Evolutionary conservation across 177 flowering plant species (phyloP).

Genomic region (Vitis hybrid): DNA sequence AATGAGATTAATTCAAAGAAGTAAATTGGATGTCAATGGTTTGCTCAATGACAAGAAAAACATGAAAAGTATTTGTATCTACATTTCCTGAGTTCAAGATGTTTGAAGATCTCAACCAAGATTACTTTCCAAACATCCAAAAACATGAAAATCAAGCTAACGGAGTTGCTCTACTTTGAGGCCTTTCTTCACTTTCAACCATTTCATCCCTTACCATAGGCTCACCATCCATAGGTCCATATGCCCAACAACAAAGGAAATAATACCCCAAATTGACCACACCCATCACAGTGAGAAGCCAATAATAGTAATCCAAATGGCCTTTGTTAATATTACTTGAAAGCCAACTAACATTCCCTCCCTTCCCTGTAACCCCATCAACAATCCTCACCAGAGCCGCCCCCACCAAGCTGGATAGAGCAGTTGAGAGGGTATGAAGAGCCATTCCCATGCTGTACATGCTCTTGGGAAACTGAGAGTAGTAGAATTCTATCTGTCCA

Average conservation of each 20-base stretch:
- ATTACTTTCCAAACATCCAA: neutral
- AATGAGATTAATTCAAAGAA: too few species aligned
- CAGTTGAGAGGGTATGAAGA: constrained; percentile 39
- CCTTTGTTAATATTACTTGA: constrained; percentile 54
- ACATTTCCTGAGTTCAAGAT: too few species aligned
- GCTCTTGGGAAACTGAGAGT: constrained; percentile 58
- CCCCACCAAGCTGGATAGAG: constrained; percentile 45
- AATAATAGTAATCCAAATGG: constrained; percentile 56
- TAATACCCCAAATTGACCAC: constrained; percentile 34
- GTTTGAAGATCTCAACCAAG: too few species aligned
- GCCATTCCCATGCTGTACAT: constrained; percentile 56
- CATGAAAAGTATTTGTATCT: too few species aligned
- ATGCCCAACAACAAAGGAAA: constrained; percentile 15
- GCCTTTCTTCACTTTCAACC: neutral
- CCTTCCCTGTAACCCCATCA: constrained; percentile 25
- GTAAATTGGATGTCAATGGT: too few species aligned
- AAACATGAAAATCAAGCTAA: too few species aligned
- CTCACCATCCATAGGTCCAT: constrained; percentile 8
- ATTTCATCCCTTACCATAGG: constrained; percentile 4
- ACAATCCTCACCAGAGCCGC: constrained; percentile 40
- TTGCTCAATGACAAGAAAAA: too few species aligned
- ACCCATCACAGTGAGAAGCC: constrained; percentile 47
- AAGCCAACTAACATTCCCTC: constrained; percentile 58
- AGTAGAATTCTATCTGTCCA: constrained; percentile 66
- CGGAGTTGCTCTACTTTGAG: too few species aligned